Conservation (phyloP, 495 filamentous ascomycete genomes). For the Hyaloscypha bicolor region DNA sequence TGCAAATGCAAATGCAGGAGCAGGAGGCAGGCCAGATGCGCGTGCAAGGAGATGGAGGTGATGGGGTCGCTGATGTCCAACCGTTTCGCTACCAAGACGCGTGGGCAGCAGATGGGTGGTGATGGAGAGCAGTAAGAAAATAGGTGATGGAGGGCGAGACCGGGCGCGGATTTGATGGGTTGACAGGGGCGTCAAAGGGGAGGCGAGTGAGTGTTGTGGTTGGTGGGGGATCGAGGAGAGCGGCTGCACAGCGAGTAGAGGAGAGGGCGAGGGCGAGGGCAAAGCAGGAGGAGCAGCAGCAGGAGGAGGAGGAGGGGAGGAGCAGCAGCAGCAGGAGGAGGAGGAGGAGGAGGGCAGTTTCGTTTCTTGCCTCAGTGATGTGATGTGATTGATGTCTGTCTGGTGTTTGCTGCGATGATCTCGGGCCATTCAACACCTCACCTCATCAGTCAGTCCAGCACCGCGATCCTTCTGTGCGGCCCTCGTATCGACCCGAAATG, state of each 20-base stretch:
- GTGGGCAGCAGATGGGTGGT: not conserved
- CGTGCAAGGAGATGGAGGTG: not conserved
- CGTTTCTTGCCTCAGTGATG: not conserved
- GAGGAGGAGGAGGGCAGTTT: not conserved
- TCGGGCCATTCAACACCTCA: too few relatives aligned
- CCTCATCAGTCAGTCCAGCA: too few relatives aligned
- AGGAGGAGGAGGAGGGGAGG: too few relatives aligned
- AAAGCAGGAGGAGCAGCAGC: too few relatives aligned
- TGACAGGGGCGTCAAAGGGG: not conserved
- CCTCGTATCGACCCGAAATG: too few relatives aligned
- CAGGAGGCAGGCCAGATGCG: not conserved
- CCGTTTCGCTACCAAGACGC: not conserved
- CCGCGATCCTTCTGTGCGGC: too few relatives aligned
- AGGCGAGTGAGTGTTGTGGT: not conserved
- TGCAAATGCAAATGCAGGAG: not conserved
- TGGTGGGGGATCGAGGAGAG: not conserved
- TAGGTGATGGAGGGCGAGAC: not conserved
- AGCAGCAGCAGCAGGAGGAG: too few relatives aligned
- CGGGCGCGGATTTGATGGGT: not conserved
- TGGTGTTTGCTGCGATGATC: too few relatives aligned
- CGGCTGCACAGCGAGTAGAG: constrained; percentile 6
- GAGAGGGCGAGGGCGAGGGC: not conserved
- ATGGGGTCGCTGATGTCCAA: not conserved
- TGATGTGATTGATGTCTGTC: not conserved
- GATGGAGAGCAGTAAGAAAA: not conserved